Evolutionary conservation across 345 rosid genomes (phyloP).

Genomic region (Gynandropsis gynandra): DNA sequence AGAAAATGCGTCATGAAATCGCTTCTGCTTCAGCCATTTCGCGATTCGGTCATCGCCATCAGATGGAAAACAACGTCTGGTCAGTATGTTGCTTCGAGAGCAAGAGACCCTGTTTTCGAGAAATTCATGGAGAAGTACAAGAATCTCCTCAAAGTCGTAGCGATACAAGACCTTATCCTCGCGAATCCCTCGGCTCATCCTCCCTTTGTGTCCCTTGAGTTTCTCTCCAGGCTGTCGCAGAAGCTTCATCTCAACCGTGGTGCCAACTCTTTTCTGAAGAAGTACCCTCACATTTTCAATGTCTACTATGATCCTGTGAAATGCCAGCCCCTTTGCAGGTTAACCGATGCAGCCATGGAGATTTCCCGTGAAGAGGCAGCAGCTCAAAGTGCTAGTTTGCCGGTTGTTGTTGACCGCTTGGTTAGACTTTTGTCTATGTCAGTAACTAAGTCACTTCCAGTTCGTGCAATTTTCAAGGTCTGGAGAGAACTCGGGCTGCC

Average conservation of each 20-base stretch:
- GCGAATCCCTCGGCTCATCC: constrained; percentile 47
- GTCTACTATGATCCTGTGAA: constrained; percentile 50
- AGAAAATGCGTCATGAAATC: constrained; percentile 20
- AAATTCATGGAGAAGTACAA: constrained; percentile 87
- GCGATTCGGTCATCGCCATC: constrained; percentile 17
- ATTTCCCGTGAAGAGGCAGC: constrained; percentile 53
- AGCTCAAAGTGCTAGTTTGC: constrained; percentile 39
- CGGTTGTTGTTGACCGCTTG: constrained; percentile 49
- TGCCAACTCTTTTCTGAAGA: constrained; percentile 61
- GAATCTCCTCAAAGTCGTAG: constrained; percentile 61
- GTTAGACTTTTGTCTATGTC: constrained; percentile 66
- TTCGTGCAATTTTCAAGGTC: constrained; percentile 78
- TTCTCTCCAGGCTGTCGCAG: constrained; percentile 73
- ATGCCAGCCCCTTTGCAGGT: constrained; percentile 54
- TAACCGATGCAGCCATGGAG: constrained; percentile 46
- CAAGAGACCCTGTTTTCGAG: constrained; percentile 74
- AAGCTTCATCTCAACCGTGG: constrained; percentile 83
- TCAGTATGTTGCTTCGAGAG: constrained; percentile 63
- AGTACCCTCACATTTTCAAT: constrained; percentile 69
- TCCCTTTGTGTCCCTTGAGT: constrained; percentile 65
- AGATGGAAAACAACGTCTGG: constrained; percentile 67
- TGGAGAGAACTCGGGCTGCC: constrained; percentile 97
- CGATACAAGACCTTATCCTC: constrained; percentile 70
- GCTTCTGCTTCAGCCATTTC: constrained; percentile 11
- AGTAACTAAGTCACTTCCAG: constrained; percentile 55